Base-by-base conservation (phyloP, 2,329 filamentous ascomycete genomes). In the Ophidiomyces ophidiicola region DNA sequence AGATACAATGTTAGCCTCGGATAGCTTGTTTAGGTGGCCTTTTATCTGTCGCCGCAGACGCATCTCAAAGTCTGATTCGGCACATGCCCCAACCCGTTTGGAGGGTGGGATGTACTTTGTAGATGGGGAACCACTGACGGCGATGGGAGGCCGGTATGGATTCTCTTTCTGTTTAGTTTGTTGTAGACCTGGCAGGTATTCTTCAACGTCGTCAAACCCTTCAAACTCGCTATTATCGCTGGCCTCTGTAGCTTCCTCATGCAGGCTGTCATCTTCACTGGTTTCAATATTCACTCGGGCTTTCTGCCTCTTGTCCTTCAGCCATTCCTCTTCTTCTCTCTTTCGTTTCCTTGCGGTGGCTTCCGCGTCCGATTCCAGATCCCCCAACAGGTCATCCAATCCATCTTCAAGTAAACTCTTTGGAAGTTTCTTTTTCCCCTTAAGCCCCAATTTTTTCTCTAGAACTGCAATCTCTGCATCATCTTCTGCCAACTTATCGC, bases 91-190 rank as follows among this genome's bases (percentile, higher is more conserved):
- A 48, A 72, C 78, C 32, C 86, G 75, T 38, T 90, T 64, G 1
- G 87, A 93, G 2, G 88, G 90, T 1, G 90, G 88, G 2, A 94
- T 71, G 51, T 98, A 98, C 71, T 92, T 94, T 4, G 69, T 45
- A 1, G 64, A 57, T 3, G 58, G 53, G 18, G 61, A 8, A 4
- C 35, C 32, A 23, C 37, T 47, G 3, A 54, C 10, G 12, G 47
- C 36, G 6, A 69, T 61, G 6, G 88, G 88, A 2, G 88, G 81
- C 36, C 88, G 68, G 50, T 94, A 96, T 3, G 88, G 88, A 49
- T 96, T 94, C 58, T 96, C 88, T 44, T 76, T 44, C 66, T 69
- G 45, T 66, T 68, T 30, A 57, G 57, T 29, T 37, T 41, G 30
- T n/a, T 26, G 32, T 17, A 28, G 8, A 4, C n/a, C 14, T 7